Base-by-base conservation (phyloP, 1,284 basidiomycete genomes). In the Cutaneotrichosporon sp. region DNA sequence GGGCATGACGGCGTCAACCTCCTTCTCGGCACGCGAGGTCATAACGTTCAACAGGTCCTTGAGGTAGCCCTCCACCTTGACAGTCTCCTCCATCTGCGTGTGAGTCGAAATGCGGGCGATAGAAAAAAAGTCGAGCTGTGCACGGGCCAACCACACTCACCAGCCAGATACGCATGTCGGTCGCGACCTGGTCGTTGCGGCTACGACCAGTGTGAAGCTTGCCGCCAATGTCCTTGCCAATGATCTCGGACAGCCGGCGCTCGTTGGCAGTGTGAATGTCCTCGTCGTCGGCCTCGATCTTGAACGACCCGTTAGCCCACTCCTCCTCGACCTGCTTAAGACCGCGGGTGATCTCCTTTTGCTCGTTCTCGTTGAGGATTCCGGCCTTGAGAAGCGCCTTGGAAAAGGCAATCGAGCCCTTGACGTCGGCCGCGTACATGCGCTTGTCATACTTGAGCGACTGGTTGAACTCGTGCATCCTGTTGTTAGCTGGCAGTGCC, bases 211-310 rank as follows among this genome's bases (percentile, higher is more conserved):
- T 98, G 73, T 98, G 94, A 39, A 97, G 79, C 75, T 94, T 96
- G 8, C 91, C 91, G 20, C 88, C 89, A 10, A 93, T 81, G 49
- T 75, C 74, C 18, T 86, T 80, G 0, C 94, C 94, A 55, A 98
- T 90, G 55, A 97, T 77, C 77, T 98, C 94, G 61, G 85, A 90
- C 63, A 98, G 76, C 30, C 94, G 82, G 50, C 96, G 86, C 75
- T 98, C 94, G 69, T 98, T 98, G 54, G 96, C 96, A n/a, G 94
- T 98, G 74, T 98, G 94, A 57, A 98, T 97, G 69, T 98, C 94
- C 69, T 98, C 94, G 69, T 98, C 94, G 64, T 94, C 91, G 14
- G 83, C 78, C 56, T 84, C 78, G 40, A 84, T 76, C 57, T 77
- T 68, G 68, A 96, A 94, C 84, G 90, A 76, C 49, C 85, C 85